Conservation (phyloP, 352 stramenopile genomes). For the Pythium biforme region DNA sequence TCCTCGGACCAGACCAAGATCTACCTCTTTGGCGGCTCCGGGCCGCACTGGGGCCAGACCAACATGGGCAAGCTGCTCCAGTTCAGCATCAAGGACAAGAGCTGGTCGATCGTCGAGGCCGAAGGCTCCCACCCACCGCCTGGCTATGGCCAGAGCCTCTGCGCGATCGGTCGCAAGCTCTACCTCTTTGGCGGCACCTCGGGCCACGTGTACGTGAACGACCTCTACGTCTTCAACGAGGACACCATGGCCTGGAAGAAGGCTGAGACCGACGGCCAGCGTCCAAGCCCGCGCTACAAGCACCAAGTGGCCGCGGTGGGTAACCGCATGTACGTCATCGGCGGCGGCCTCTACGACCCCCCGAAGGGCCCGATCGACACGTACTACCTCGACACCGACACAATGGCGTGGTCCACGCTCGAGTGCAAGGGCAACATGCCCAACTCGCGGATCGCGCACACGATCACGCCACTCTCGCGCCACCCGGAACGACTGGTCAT, state of each 20-base stretch:
- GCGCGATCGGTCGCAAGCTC: constrained; percentile 74
- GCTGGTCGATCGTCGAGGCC: constrained; percentile 77
- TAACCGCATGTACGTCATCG: constrained; percentile 80
- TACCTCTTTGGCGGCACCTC: constrained; percentile 83
- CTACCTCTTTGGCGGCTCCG: constrained; percentile 76
- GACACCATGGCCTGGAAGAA: constrained; percentile 70
- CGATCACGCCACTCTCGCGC: constrained; percentile 52
- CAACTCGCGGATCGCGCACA: constrained; percentile 79
- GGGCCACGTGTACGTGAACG: constrained; percentile 82
- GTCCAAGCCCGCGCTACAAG: constrained; percentile 80
- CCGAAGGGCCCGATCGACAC: constrained; percentile 78
- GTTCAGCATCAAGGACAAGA: constrained; percentile 75
- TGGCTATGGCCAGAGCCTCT: constrained; percentile 76
- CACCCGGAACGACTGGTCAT: constrained; percentile 59
- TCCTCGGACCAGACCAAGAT: constrained; percentile 76
- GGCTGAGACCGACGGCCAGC: constrained; percentile 55
- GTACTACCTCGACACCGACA: constrained; percentile 75
- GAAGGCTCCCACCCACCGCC: constrained; percentile 63
- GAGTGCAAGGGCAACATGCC: constrained; percentile 60
- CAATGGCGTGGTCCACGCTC: constrained; percentile 62
- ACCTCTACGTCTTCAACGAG: constrained; percentile 83
- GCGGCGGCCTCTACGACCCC: constrained; percentile 77
- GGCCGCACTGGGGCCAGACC: constrained; percentile 80
- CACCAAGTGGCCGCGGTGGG: constrained; percentile 68
- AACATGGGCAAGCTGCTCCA: constrained; percentile 87